Base-by-base conservation (phyloP, 768 basidiomycete species). In the Pisolithus marmoratus region DNA sequence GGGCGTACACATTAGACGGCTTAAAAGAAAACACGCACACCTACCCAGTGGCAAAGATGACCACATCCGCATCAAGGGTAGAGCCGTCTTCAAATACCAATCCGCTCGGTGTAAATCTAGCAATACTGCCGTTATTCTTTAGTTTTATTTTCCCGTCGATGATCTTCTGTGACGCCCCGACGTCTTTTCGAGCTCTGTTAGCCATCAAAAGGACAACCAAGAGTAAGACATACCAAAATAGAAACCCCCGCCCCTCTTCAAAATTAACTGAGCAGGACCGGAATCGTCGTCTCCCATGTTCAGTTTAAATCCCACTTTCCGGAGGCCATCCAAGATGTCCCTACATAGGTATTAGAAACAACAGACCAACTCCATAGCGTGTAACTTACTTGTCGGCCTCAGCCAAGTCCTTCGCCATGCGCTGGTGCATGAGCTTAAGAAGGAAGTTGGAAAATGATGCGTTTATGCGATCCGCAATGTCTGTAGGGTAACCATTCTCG, bases 91-190 rank as follows among this genome's bases (percentile, higher is more conserved):
- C 74, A 50, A 82, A 82, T 37, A 65, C 62, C 24, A 82, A 53
- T 3, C 77, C 75, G n/a, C 50, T 61, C 41, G 67, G 58, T 2
- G 70, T 74, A 60, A 81, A 79, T 19, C 62, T 60, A 50, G 72
- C 63, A 48, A 86, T 77, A 45, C 71, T 66, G 41, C 69, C 68
- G 51, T 82, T 81, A 65, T 76, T 82, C 69, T 86, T 87, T 52
- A 87, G 65, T 63, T 84, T 85, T 71, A 87, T 83, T 59, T 82
- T 80, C 7, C 84, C 83, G 58, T 85, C 81, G 43, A 78, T 75
- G 60, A 87, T 79, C 55, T 80, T 67, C 63, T 84, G 76, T 53
- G 77, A 78, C 9, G 77, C 79, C 36, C 83, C 83, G 19, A 77
- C 75, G 56, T 82, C 81, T 82, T 4, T 36, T 22, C 2, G n/a